Base-by-base conservation (phyloP, 176 grass and related monocot genomes). In the Aegilops umbellulata region DNA sequence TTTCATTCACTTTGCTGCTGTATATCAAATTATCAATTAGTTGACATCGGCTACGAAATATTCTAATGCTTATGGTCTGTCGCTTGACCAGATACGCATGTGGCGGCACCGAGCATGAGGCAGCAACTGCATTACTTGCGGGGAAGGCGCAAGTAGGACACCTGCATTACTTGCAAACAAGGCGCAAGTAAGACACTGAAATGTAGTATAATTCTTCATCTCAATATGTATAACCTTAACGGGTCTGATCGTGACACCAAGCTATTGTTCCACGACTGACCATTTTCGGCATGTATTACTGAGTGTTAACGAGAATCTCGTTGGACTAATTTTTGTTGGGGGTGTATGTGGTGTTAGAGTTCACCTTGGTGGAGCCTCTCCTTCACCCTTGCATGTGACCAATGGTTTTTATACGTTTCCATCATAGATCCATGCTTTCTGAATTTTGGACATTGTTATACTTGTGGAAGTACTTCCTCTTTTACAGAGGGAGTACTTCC, bases 91-190 rank as follows among this genome's bases (percentile, higher is more conserved):
- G 82, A 13, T 31, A 74, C 30, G 87, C 90, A 89, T 22, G 36
- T 9, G 87, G 90, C 0, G 84, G 87, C 84, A 89, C 83, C 84
- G 76, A 89, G 87, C 87, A 49, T 71, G 87, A 92, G 87, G 84
- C 39, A 58, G 39, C 67, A 89, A 89, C 87, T 34, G 87, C 90
- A 92, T 84, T 83, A 86, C 87, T 89, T 84, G 87, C 61, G 16
- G 69, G 75, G 27, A 83, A 76, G 83, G 12, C 67, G 46, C 80
- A 89, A 86, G 83, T 86, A 89, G 75, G 79, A 51, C 31, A 60
- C 1, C 0, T 19, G 74, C 84, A 92, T 84, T 69, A 80, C 80
- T 86, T 77, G 84, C 62, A 41, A 80, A 62, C 10, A 80, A 55
- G 83, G 26, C 68, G 60, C 80, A 89, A 86, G 83, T 92, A 92